Conservation (phyloP, 805 yeast species). For the Kluyveromyces nonfermentans region DNA sequence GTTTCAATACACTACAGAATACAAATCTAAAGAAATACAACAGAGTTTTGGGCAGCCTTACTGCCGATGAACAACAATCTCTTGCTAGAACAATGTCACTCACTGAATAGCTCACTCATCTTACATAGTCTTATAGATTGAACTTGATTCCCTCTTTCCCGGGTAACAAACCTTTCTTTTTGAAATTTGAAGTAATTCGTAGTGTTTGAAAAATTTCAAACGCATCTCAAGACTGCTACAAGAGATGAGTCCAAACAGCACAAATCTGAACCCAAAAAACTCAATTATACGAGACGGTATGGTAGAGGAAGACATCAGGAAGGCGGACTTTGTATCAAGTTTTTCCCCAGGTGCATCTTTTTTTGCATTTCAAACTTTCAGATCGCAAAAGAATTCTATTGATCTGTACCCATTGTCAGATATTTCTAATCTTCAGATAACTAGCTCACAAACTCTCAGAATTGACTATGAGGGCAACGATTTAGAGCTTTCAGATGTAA, state of each 20-base stretch:
- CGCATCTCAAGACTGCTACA: background rate
- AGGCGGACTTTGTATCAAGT: slow-evolving; percentile 16
- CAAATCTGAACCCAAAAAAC: no score
- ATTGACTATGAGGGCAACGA: slow-evolving; percentile 27
- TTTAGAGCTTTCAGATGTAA: slow-evolving; percentile 18
- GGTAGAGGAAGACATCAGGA: background rate
- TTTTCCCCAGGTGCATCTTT: slow-evolving; percentile 25
- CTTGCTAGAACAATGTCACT: slow-evolving; percentile 22
- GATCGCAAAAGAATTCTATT: slow-evolving; percentile 27
- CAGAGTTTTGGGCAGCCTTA: slow-evolving; percentile 33
- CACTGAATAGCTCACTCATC: background rate
- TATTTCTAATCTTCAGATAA: slow-evolving; percentile 16
- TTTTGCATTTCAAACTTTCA: slow-evolving; percentile 27
- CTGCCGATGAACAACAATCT: slow-evolving; percentile 29
- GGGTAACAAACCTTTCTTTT: slow-evolving; percentile 1
- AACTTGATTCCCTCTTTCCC: background rate
- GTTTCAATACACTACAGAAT: slow-evolving; percentile 40
- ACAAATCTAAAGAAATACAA: slow-evolving; percentile 41
- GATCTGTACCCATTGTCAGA: slow-evolving; percentile 27
- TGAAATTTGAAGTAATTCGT: background rate
- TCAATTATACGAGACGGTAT: background rate
- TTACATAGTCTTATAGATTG: background rate
- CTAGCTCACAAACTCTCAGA: slow-evolving; percentile 23
- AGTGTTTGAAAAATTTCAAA: background rate
- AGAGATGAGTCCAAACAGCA: background rate